A percentile compares a stretch with the other conserved stretches of the same genome.
phyloP scores from a whole-genome alignment of 2,329 filamentous ascomycete species.

The Cladobotryum mycophilum region DNA sequence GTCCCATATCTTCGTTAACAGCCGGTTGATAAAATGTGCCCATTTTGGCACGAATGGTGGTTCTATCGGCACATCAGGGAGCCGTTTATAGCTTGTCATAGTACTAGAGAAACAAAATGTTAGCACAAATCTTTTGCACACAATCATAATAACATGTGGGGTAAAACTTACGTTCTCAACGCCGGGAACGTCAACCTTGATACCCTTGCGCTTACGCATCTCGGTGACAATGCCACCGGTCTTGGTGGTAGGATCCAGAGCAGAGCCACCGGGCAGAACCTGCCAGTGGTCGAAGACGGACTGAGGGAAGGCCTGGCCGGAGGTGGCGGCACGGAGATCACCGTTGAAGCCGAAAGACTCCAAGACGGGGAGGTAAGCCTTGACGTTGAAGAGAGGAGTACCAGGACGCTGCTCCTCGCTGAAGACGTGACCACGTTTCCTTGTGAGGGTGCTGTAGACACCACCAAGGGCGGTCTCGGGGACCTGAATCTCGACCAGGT shows the following conservation, averaged over 20 bases:
- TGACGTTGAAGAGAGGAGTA: conserved; percentile 99
- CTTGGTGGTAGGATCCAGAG: conserved; percentile 76
- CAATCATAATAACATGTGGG: background rate
- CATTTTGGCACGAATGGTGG: conserved; percentile 37
- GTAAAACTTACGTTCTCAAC: conserved; percentile 81
- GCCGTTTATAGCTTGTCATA: conserved; percentile 93
- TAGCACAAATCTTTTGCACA: conserved; percentile 12
- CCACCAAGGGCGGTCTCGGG: conserved; percentile 98
- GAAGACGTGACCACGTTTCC: conserved; percentile 98
- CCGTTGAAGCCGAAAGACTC: conserved; percentile 99
- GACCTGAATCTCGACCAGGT: conserved; percentile 98
- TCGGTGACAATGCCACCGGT: conserved; percentile 75
- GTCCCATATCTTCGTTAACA: conserved; percentile 27
- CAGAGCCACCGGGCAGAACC: conserved; percentile 86
- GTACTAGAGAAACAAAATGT: conserved; percentile 57
- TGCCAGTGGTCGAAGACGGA: conserved; percentile 99
- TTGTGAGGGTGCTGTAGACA: conserved; percentile 98
- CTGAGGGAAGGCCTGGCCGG: conserved; percentile 98
- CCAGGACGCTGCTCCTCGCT: conserved; percentile 95
- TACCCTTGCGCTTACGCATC: conserved; percentile 99
- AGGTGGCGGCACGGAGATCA: conserved; percentile 88
- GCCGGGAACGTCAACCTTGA: conserved; percentile 91
- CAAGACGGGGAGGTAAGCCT: conserved; percentile 93
- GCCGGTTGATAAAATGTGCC: conserved; percentile 37
- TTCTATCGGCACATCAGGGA: conserved; percentile 40